Conservation (phyloP, 495 filamentous ascomycete species). For the Trichoderma gamsii region DNA sequence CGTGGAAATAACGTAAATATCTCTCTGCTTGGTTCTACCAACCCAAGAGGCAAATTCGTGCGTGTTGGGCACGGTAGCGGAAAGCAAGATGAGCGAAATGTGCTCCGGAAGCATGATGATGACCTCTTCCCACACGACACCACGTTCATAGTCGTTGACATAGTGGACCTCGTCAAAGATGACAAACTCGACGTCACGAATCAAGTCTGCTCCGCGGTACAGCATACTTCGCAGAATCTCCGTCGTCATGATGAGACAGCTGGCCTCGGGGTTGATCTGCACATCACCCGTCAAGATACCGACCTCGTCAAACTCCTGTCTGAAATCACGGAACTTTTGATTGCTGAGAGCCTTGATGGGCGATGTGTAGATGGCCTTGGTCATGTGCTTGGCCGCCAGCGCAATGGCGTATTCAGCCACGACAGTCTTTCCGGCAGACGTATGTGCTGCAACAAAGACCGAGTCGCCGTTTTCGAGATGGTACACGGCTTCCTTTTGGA, state of each 20-base stretch:
- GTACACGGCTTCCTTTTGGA: constrained; percentile 97
- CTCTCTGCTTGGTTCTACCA: constrained; percentile 93
- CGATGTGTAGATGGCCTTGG: constrained; percentile 97
- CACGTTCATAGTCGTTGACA: constrained; percentile 94
- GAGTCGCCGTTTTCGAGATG: constrained; percentile 95
- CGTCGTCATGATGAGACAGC: constrained; percentile 98
- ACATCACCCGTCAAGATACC: constrained; percentile 97
- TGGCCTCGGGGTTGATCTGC: constrained; percentile 95
- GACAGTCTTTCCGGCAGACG: constrained; percentile 95
- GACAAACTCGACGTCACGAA: constrained; percentile 96
- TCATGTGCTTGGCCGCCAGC: constrained; percentile 93
- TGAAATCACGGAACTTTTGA: constrained; percentile 96
- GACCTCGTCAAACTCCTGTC: constrained; percentile 83
- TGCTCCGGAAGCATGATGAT: constrained; percentile 99
- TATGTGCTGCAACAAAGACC: constrained; percentile 98
- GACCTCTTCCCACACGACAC: constrained; percentile 98
- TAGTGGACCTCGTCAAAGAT: constrained; percentile 99
- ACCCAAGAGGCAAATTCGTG: constrained; percentile 98
- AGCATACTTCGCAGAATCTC: constrained; percentile 98
- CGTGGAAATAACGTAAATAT: constrained; percentile 98
- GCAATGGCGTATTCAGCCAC: constrained; percentile 98
- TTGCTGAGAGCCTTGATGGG: constrained; percentile 98
- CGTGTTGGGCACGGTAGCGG: constrained; percentile 95
- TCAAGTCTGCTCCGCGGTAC: constrained; percentile 91
- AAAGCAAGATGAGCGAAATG: constrained; percentile 89